phyloP scores from a whole-genome alignment of 345 rosid species.

The Hypericum androsaemum region DNA sequence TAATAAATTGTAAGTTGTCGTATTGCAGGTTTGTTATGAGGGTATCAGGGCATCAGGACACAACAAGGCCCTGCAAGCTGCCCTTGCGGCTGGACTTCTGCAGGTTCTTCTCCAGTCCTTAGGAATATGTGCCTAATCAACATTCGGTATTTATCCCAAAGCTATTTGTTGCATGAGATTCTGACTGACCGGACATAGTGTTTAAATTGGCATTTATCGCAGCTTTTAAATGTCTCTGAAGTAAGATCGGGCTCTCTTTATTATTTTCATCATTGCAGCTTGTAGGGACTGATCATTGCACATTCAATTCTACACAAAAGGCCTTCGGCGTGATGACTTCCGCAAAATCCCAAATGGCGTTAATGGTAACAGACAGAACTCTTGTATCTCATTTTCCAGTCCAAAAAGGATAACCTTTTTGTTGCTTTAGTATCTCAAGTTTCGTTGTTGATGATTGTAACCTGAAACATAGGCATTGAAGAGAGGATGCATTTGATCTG shows the following conservation, averaged over 20 bases:
- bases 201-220: too few relatives aligned
- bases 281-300: slow-evolving; percentile 86
- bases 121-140: too few relatives aligned
- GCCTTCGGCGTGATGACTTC: slow-evolving; percentile 79
- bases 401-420: neutral
- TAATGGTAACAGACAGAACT: slow-evolving; percentile 50
- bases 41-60: slow-evolving; percentile 68
- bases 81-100: too few relatives aligned
- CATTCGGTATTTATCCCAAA: neutral
- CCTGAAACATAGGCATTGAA: slow-evolving; percentile 54
- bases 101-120: too few relatives aligned
- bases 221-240: too few relatives aligned
- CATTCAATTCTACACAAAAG: slow-evolving; percentile 82
- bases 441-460: slow-evolving; percentile 13
- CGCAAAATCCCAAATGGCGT: slow-evolving; percentile 91
- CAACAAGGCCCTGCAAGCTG: slow-evolving; percentile 54
- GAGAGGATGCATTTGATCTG: slow-evolving; percentile 98
- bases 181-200: too few relatives aligned
- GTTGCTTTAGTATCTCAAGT: slow-evolving; percentile 1
- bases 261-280: too few relatives aligned
- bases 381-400: slow-evolving; percentile 8
- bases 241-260: neutral
- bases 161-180: too few relatives aligned
- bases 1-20: too few relatives aligned
- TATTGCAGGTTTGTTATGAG: too few relatives aligned